These are phyloP conservation scores for Xylaria palmicola DNA, from an alignment of 495 filamentous ascomycete species.

Conservation along the genomic window DNA sequence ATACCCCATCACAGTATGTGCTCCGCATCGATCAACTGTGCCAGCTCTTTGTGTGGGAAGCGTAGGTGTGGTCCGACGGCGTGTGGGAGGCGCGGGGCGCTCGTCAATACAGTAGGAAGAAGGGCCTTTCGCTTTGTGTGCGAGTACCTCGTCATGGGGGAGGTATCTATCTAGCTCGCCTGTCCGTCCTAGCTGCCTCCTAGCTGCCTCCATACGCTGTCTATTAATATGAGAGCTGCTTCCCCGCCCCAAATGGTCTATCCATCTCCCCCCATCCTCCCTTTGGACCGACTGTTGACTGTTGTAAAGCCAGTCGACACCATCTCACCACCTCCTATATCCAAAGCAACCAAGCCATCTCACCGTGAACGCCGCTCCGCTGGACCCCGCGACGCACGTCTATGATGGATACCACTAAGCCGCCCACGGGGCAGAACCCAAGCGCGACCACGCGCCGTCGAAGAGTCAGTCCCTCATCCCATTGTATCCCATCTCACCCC, in stretches of 20 bases:
- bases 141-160: not conserved
- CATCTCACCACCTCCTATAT: not conserved
- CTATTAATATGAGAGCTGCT: constrained; percentile 10
- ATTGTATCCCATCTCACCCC: not conserved
- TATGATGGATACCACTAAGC: constrained; percentile 29
- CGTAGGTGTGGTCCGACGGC: no score
- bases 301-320: not conserved
- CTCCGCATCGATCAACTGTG: not conserved
- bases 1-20: not conserved
- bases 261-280: not conserved
- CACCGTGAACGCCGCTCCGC: not conserved
- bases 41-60: constrained; percentile 1
- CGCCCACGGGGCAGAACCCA: constrained; percentile 1
- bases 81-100: not conserved
- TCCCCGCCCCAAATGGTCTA: not conserved
- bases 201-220: no score
- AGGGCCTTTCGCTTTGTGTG: not conserved
- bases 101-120: not conserved
- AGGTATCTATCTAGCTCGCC: no score
- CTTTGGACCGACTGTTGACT: not conserved
- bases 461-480: constrained; percentile 21
- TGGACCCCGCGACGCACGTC: not conserved
- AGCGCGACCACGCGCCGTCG: constrained; percentile 19
- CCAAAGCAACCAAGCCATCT: not conserved
- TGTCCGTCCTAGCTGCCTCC: no score